Percentiles rank a stretch among this genome's conserved stretches.
These are phyloP conservation scores for Fusarium sp. DNA, from an alignment of 2,329 filamentous ascomycete genomes.

Conservation along the genomic window DNA sequence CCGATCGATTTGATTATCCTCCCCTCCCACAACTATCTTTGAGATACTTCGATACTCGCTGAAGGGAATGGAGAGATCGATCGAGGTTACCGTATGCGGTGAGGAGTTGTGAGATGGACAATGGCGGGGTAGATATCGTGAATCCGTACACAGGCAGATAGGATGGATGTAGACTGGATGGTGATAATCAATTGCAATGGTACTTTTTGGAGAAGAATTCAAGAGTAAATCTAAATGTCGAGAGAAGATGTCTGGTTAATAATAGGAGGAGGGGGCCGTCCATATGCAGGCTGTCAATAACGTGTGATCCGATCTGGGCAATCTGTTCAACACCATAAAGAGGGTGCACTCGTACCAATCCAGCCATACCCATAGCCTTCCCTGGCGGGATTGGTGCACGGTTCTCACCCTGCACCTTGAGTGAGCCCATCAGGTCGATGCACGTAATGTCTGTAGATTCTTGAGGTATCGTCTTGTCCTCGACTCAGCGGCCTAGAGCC, in stretches of 20 bases:
- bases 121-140: conserved; percentile 21
- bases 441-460: conserved; percentile 44
- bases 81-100: conserved; percentile 37
- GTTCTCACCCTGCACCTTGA: conserved; percentile 42
- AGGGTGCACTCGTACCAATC: conserved; percentile 43
- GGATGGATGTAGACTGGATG: conserved; percentile 14
- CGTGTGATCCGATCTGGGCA: conserved; percentile 46
- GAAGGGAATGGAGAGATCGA: conserved; percentile 18
- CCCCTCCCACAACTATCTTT: background rate
- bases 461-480: conserved; percentile 32
- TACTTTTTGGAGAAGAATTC: conserved; percentile 13
- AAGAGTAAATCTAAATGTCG: conserved; percentile 24
- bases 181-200: conserved; percentile 15
- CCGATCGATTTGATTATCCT: conserved; percentile 12
- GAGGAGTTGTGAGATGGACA: conserved; percentile 17
- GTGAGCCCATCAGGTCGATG: conserved; percentile 46
- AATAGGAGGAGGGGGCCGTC: conserved; percentile 39
- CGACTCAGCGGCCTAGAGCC: conserved; percentile 36
- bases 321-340: conserved; percentile 47
- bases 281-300: conserved; percentile 42
- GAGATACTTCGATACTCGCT: conserved; percentile 5
- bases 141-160: conserved; percentile 9
- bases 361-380: conserved; percentile 46
- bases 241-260: conserved; percentile 34
- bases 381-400: conserved; percentile 47